A percentile compares a stretch with the other conserved stretches of the same genome.
Evolutionary conservation across 257 asterid genomes (phyloP).

Genomic region (Nicotiana obtusifolia): DNA sequence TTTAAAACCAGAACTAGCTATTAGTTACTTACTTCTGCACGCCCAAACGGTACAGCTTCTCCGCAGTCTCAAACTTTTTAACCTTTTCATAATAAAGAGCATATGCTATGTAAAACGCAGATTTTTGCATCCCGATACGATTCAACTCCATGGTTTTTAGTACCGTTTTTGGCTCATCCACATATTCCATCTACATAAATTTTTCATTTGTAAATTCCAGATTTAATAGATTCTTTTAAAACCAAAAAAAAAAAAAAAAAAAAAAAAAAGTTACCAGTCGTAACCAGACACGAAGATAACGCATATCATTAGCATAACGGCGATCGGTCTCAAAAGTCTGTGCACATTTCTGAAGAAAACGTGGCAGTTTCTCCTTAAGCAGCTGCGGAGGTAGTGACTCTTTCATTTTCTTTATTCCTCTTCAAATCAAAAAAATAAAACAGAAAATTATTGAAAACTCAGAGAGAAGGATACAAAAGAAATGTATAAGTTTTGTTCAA

Average conservation of each 20-base stretch:
- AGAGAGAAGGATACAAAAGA: not conserved
- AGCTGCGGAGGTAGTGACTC: constrained; percentile 64
- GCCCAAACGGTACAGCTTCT: constrained; percentile 73
- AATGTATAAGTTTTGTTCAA: not conserved
- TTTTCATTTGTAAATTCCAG: too few relatives aligned
- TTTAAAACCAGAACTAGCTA: not conserved
- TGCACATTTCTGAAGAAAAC: constrained; percentile 90
- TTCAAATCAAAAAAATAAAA: not conserved
- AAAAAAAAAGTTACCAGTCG: constrained; percentile 55
- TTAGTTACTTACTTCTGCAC: constrained; percentile 64
- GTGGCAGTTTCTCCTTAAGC: constrained; percentile 78
- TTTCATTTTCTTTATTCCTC: constrained; percentile 79
- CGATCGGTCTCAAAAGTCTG: constrained; percentile 65
- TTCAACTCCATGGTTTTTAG: constrained; percentile 68
- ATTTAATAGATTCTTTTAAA: too few relatives aligned
- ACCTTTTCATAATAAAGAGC: constrained; percentile 86
- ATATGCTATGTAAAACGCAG: constrained; percentile 80
- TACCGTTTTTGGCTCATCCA: constrained; percentile 72
- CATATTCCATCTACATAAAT: constrained; percentile 70
- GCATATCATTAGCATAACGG: constrained; percentile 76
- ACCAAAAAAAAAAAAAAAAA: too few relatives aligned
- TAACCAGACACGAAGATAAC: constrained; percentile 92
- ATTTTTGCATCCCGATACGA: constrained; percentile 60
- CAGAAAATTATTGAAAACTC: too few relatives aligned
- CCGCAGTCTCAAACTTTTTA: constrained; percentile 81